A percentile compares a stretch with the other conserved stretches of the same genome.
Evolutionary conservation across 164 flowering plant species (phyloP).

Genomic region (Piper betle): DNA sequence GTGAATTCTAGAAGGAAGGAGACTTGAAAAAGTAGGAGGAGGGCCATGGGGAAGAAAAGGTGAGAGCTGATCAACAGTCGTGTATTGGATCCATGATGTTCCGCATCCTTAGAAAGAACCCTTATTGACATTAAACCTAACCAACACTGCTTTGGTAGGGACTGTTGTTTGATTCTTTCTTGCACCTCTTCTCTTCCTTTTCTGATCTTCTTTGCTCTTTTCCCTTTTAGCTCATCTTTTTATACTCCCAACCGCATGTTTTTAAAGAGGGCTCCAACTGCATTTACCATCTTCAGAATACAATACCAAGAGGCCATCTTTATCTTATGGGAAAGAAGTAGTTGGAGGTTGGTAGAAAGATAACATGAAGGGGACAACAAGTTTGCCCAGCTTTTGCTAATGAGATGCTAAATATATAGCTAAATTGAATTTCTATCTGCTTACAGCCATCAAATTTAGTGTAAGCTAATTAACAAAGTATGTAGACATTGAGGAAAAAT

Average conservation of each 20-base stretch:
- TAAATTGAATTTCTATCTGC: not conserved
- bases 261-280: no score
- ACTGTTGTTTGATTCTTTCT: not conserved
- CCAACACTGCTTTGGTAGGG: not conserved
- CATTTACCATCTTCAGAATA: no score
- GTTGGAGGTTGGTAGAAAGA: conserved; percentile 2
- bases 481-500: not conserved
- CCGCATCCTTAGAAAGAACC: conserved; percentile 1
- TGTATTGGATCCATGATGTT: not conserved
- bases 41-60: not conserved
- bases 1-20: not conserved
- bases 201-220: not conserved
- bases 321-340: not conserved
- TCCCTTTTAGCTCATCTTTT: no score
- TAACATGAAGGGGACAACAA: not conserved
- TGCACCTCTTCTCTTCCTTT: not conserved
- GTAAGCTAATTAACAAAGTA: not conserved
- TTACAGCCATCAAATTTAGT: not conserved
- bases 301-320: no score
- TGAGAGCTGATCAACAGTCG: not conserved
- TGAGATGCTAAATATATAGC: not conserved
- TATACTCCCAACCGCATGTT: no score
- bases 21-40: not conserved
- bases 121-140: not conserved
- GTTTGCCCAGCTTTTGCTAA: not conserved